These are phyloP conservation scores for Cymodocea nodosa DNA, from an alignment of 116 monocot genomes.

Conservation along the genomic window DNA sequence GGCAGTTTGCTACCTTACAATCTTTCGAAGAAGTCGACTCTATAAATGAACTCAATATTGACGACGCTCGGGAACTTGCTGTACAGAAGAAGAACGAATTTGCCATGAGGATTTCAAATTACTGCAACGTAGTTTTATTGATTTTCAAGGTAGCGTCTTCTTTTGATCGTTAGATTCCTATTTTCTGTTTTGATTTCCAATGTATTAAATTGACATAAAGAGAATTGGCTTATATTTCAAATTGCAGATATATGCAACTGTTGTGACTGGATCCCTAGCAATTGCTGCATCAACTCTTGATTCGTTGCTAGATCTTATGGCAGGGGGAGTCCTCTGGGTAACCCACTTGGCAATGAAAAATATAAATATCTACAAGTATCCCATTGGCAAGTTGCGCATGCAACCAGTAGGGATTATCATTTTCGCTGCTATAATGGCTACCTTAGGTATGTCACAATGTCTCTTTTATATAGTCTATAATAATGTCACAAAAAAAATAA, in stretches of 20 bases:
- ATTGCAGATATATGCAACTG: constrained; percentile 1
- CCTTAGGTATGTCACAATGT: constrained; percentile 61
- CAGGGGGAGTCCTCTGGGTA: constrained; percentile 14
- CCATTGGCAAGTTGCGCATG: constrained; percentile 16
- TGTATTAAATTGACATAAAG: too few relatives aligned
- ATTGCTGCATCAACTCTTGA: constrained; percentile 14
- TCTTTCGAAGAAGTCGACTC: constrained; percentile 71
- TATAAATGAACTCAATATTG: constrained; percentile 9
- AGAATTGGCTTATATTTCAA: too few relatives aligned
- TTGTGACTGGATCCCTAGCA: constrained; percentile 12
- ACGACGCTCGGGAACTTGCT: constrained; percentile 27
- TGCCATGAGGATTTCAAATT: constrained; percentile 73
- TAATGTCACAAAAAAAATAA: too few relatives aligned
- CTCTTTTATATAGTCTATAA: too few relatives aligned
- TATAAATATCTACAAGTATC: constrained; percentile 12
- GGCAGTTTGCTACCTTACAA: constrained; percentile 62
- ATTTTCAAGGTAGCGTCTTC: constrained; percentile 44
- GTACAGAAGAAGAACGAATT: constrained; percentile 61
- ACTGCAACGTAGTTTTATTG: constrained; percentile 55
- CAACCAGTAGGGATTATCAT: constrained; percentile 56
- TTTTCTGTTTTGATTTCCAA: too few relatives aligned
- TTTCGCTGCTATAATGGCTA: constrained; percentile 95
- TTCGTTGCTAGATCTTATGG: constrained; percentile 14
- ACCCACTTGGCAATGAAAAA: constrained; percentile 6
- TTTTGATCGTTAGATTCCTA: neutral